Evolutionary conservation across 345 rosid genomes (phyloP), one percentile per base, ranked within the genome.

Genomic region (Bruguiera sexangula): DNA sequence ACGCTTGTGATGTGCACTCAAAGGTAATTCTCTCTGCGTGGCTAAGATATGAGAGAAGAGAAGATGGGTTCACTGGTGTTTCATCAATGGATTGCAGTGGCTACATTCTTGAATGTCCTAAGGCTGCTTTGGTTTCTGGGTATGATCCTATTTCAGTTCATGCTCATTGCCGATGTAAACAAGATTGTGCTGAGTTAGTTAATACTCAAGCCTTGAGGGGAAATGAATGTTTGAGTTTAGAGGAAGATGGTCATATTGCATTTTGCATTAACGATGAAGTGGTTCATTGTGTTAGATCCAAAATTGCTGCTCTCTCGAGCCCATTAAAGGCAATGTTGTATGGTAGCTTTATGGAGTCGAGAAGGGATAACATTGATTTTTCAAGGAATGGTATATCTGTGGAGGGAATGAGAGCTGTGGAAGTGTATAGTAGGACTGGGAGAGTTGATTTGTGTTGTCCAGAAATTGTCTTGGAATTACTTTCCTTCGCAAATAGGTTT

Each of bases 11-110:
- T 80, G 85, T 85, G 63, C 84, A 85, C 75, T 77, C 89, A 15
- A 86, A 91, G 80, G 85, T 88, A 19, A 90, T 89, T 67, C 82
- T 93, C 30, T 84, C 92, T 51, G 84, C 94, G 31, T 93, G 98
- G 98, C 78, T 93, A 76, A 79, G 91, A 72, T 88, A 71, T 68
- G 94, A 91, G 84, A 88, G 87, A 79, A 86, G 90, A 67, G 97
- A 81, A 60, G 82, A 91, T 69, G 97, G 87, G 51, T 87, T 86
- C 22, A 73, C 68, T 64, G 90, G 86, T 36, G 76, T 84, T 39
- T 80, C 86, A 3, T 63, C 88, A 5, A 71, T 84, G 83, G 87
- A 80, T 31, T 90, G 91, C 69, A 39, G 78, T 67, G 86, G 86
- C 31, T 66, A 75, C 73, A 72, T 79, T 72, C 78, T 83, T 61